phyloP scores from a whole-genome alignment of 2,329 filamentous ascomycete genomes.

The Cytospora mali region DNA sequence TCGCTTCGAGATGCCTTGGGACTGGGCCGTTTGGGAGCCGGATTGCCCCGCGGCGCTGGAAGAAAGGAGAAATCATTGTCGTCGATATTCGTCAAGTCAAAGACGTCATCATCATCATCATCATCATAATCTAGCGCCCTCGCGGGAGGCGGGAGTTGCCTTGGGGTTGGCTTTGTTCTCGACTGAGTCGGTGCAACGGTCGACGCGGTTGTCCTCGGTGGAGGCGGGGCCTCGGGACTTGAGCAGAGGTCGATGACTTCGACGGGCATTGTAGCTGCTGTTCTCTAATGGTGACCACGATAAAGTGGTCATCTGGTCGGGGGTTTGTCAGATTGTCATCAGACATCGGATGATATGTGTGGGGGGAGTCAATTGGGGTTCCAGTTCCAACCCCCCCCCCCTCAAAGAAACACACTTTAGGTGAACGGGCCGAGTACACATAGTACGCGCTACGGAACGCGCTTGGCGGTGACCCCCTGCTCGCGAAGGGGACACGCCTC shows the following conservation, averaged over 20 bases:
- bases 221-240: constrained; percentile 20
- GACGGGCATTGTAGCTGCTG: constrained; percentile 22
- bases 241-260: constrained; percentile 30
- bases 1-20: constrained; percentile 6
- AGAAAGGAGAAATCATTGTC: constrained; percentile 6
- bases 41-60: neutral
- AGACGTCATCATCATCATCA: constrained; percentile 30
- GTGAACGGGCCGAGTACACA: neutral
- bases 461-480: neutral
- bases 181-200: neutral
- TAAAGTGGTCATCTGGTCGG: neutral
- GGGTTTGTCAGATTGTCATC: neutral
- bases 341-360: neutral
- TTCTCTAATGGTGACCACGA: neutral
- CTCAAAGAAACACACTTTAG: neutral
- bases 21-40: neutral
- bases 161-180: neutral
- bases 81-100: constrained; percentile 30
- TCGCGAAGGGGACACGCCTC: neutral
- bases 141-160: constrained; percentile 7
- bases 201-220: neutral
- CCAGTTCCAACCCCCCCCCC: too few species aligned
- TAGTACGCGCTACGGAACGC: neutral
- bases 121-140: constrained; percentile 25
- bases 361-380: neutral